Evolutionary conservation across 1,139 yeast genomes (phyloP).

Genomic region (Wickerhamomyces sp.): DNA sequence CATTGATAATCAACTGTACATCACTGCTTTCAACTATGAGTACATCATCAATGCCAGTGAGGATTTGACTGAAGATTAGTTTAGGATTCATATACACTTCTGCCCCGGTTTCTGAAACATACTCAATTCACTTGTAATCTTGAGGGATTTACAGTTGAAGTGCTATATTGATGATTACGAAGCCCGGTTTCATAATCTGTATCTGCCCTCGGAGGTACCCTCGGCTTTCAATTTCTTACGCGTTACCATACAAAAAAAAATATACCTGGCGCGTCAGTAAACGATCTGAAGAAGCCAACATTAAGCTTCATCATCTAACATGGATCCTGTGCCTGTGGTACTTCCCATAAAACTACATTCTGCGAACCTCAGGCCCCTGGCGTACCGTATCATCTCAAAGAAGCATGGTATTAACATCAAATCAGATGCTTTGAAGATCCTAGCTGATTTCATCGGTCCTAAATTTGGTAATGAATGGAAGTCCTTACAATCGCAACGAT

Average conservation of each 20-base stretch:
- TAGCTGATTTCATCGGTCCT: conserved; percentile 70
- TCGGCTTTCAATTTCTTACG: no score
- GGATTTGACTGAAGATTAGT: conserved; percentile 1
- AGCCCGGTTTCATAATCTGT: no score
- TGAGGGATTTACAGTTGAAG: no score
- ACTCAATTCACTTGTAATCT: no score
- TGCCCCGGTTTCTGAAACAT: no score
- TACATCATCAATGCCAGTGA: conserved; percentile 26
- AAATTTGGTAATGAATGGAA: conserved; percentile 87
- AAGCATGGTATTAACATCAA: conserved; percentile 90
- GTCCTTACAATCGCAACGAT: conserved; percentile 57
- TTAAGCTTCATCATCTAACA: no score
- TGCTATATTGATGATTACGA: no score
- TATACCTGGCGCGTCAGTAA: no score
- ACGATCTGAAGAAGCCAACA: no score
- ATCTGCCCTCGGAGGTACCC: no score
- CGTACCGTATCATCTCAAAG: conserved; percentile 83
- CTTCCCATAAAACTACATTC: conserved; percentile 77
- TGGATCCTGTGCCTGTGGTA: conserved; percentile 24
- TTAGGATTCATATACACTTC: background rate
- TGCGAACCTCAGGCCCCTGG: conserved; percentile 81
- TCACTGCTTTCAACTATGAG: conserved; percentile 48
- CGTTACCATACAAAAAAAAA: no score
- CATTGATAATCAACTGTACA: conserved; percentile 43
- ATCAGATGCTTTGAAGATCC: conserved; percentile 68